These are phyloP conservation scores for Lactifluus subvellereus DNA, from an alignment of 768 basidiomycete genomes.

Conservation along the genomic window DNA sequence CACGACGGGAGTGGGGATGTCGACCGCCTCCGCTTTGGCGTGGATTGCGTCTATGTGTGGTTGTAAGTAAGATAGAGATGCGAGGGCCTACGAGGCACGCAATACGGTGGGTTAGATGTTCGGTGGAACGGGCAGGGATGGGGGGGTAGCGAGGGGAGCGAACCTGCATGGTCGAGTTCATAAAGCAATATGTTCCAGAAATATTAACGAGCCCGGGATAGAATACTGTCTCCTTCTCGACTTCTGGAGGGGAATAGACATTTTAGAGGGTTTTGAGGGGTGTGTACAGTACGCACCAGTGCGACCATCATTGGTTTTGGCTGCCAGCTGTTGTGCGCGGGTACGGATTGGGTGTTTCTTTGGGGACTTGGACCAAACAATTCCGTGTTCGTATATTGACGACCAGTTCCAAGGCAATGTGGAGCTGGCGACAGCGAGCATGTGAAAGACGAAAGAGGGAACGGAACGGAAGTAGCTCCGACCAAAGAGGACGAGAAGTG, in stretches of 20 bases:
- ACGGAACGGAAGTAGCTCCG: constrained; percentile 28
- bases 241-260: background rate
- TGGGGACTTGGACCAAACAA: constrained; percentile 37
- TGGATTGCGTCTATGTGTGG: constrained; percentile 74
- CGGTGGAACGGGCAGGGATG: background rate
- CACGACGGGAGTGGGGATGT: constrained; percentile 81
- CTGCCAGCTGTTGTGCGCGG: constrained; percentile 50
- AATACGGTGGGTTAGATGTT: constrained; percentile 17
- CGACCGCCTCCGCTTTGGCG: constrained; percentile 66
- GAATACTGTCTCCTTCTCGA: constrained; percentile 37
- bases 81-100: constrained; percentile 61
- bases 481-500: constrained; percentile 32
- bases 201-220: constrained; percentile 94
- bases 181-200: constrained; percentile 94
- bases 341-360: constrained; percentile 45
- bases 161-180: constrained; percentile 93
- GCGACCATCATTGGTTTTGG: constrained; percentile 33
- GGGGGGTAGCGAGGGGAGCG: background rate
- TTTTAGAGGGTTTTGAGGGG: background rate
- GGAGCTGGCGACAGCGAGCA: constrained; percentile 51
- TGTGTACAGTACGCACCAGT: constrained; percentile 28
- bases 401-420: constrained; percentile 62
- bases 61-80: constrained; percentile 78
- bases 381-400: constrained; percentile 19
- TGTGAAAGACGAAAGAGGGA: constrained; percentile 38